These are phyloP conservation scores for Podosphaera xanthii DNA, from an alignment of 2,329 filamentous ascomycete genomes.

Conservation along the genomic window DNA sequence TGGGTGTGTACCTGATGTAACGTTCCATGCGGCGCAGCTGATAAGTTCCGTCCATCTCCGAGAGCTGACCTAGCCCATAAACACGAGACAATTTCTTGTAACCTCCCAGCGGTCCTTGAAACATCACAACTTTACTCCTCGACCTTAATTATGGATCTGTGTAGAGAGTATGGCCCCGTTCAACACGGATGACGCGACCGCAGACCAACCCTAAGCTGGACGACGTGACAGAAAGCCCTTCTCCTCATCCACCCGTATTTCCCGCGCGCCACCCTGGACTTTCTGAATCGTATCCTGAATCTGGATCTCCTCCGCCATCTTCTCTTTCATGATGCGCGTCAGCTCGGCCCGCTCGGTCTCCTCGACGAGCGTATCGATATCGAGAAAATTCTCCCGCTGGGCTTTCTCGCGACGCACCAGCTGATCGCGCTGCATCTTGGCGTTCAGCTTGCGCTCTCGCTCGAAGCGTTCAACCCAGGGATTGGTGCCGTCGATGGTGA, in stretches of 20 bases:
- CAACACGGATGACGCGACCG: too few species aligned
- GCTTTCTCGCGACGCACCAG: neutral
- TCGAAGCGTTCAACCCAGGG: slow-evolving; percentile 7
- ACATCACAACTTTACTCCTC: too few species aligned
- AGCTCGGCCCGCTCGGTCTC: slow-evolving; percentile 4
- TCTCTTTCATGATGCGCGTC: neutral
- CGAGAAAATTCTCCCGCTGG: slow-evolving; percentile 2
- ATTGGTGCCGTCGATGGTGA: slow-evolving; percentile 5
- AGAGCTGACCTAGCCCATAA: too few species aligned
- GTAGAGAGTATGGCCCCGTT: too few species aligned
- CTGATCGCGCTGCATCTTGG: neutral
- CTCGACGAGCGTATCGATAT: slow-evolving; percentile 6
- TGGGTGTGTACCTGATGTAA: too few species aligned
- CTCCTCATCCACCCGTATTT: neutral
- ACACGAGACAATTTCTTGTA: too few species aligned
- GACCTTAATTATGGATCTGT: too few species aligned
- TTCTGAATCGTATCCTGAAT: neutral
- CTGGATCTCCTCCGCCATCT: neutral
- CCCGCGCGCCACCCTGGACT: neutral
- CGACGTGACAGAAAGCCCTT: neutral
- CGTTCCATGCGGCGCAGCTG: too few species aligned
- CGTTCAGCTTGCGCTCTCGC: slow-evolving; percentile 3
- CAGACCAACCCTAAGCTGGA: too few species aligned
- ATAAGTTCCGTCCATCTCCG: too few species aligned
- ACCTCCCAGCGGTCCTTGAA: too few species aligned